phyloP scores from a whole-genome alignment of 768 basidiomycete genomes.

The Favolaschia claudopus region DNA sequence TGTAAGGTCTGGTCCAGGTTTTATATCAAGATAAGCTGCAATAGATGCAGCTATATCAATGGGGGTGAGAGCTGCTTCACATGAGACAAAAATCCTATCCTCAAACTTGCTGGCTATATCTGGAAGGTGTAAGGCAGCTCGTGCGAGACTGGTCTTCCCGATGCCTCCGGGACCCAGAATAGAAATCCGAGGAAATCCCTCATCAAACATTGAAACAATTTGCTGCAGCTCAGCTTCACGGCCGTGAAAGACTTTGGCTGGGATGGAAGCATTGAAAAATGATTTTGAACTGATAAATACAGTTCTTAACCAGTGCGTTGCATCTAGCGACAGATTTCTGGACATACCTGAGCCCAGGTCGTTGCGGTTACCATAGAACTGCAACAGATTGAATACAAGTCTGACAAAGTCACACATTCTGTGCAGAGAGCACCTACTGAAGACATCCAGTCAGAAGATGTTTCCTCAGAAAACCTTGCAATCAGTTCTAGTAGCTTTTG shows the following conservation, averaged over 20 bases:
- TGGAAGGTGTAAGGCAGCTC: not conserved
- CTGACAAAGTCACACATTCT: not conserved
- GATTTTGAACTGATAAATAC: slow-evolving; percentile 4
- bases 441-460: not conserved
- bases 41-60: not conserved
- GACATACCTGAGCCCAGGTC: not conserved
- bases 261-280: not conserved
- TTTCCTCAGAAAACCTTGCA: not conserved
- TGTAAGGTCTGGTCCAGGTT: not conserved
- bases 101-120: not conserved
- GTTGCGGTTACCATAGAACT: no score
- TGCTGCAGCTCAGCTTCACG: slow-evolving; percentile 2
- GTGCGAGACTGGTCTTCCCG: slow-evolving; percentile 8
- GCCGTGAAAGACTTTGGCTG: slow-evolving; percentile 9
- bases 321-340: not conserved
- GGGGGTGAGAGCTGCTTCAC: not conserved
- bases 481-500: not conserved
- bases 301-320: not conserved
- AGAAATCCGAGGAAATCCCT: no score
- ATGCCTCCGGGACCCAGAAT: not conserved
- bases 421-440: not conserved
- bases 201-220: not conserved
- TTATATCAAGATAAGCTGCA: not conserved
- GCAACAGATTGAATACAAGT: not conserved
- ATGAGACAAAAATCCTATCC: not conserved